phyloP scores from a whole-genome alignment of 345 rosid genomes.

The Hypericum androsaemum region DNA sequence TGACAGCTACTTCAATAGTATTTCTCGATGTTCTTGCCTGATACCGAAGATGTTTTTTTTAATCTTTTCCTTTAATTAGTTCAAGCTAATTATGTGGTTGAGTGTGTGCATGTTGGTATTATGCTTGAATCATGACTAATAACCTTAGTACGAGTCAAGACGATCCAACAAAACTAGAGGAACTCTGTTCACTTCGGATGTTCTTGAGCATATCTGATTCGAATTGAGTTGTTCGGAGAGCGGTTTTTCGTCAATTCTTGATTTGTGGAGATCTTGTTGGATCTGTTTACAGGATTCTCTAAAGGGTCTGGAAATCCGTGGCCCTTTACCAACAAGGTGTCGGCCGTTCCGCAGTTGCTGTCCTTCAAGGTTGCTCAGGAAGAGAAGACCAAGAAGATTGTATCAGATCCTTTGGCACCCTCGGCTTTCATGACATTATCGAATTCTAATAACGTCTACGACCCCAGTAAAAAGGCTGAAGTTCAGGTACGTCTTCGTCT shows the following conservation, averaged over 20 bases:
- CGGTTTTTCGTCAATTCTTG: background rate
- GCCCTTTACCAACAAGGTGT: slow-evolving; percentile 40
- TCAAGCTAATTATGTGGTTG: no score
- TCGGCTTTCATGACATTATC: slow-evolving; percentile 27
- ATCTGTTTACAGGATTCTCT: slow-evolving; percentile 27
- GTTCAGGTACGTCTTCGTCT: slow-evolving; percentile 23
- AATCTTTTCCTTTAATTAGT: no score
- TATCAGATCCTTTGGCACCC: slow-evolving; percentile 19
- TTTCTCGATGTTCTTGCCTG: no score
- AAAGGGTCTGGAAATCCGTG: slow-evolving; percentile 35
- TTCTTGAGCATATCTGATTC: background rate
- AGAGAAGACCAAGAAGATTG: slow-evolving; percentile 24
- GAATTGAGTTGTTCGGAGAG: background rate
- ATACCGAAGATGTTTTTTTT: no score
- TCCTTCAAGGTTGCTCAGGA: slow-evolving; percentile 36
- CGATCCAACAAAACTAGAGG: no score
- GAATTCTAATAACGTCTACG: slow-evolving; percentile 15
- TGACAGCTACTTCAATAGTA: no score
- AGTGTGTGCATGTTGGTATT: no score
- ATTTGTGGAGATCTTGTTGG: background rate
- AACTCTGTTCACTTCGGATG: no score
- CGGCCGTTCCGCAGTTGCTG: slow-evolving; percentile 33
- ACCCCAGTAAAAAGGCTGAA: slow-evolving; percentile 16
- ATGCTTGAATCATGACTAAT: no score
- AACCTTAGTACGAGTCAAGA: no score